Percentiles rank a stretch among this genome's conserved stretches.
phyloP scores from a whole-genome alignment of 805 yeast genomes.

The Kuraishia cidri region DNA sequence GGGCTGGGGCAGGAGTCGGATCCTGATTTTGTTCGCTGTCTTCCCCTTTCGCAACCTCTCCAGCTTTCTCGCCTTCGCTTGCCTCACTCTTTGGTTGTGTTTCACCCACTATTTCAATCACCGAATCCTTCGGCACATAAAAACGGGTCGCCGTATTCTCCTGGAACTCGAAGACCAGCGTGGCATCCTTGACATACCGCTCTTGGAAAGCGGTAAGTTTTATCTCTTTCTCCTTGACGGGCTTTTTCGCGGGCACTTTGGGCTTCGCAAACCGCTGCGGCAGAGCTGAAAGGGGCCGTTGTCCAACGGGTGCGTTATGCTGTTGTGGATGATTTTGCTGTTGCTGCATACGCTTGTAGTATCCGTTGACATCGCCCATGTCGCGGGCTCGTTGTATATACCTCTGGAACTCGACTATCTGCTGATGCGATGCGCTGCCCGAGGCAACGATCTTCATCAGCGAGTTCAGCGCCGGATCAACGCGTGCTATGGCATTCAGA shows the following conservation, averaged over 20 bases:
- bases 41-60: not conserved
- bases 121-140: conserved; percentile 65
- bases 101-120: conserved; percentile 47
- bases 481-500: conserved; percentile 73
- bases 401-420: conserved; percentile 70
- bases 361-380: conserved; percentile 42
- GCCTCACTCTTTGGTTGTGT: too few relatives aligned
- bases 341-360: conserved; percentile 10
- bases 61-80: conserved; percentile 9
- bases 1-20: not conserved
- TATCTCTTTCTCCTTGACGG: conserved; percentile 29
- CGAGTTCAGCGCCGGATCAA: conserved; percentile 54
- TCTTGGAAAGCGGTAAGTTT: conserved; percentile 73
- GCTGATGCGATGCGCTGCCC: conserved; percentile 65
- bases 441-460: conserved; percentile 84
- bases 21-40: not conserved
- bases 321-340: conserved; percentile 1
- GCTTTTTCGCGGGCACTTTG: not conserved
- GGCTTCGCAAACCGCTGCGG: conserved; percentile 1
- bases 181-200: conserved; percentile 57
- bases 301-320: conserved; percentile 4
- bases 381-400: conserved; percentile 72
- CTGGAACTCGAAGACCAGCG: conserved; percentile 74
- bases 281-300: conserved; percentile 4
- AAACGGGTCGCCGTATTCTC: conserved; percentile 75